Evolutionary conservation across 768 basidiomycete species (phyloP).

Genomic region (Thelephora aurantiotincta): DNA sequence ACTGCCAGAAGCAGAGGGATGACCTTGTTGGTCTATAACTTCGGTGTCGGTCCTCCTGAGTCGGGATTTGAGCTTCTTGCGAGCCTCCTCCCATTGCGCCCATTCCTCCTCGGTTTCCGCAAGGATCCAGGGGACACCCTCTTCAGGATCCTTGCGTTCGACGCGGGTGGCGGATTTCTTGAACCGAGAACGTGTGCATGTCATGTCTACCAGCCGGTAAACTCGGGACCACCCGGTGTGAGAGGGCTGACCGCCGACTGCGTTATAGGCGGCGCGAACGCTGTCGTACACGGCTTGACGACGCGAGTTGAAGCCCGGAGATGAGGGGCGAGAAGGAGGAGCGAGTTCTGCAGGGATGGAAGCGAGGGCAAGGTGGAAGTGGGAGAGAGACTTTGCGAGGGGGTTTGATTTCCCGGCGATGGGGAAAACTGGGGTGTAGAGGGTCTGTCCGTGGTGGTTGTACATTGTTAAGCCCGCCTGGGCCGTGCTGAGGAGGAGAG

Average conservation of each 20-base stretch:
- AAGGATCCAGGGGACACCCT: constrained; percentile 19
- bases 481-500: neutral
- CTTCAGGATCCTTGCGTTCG: constrained; percentile 5
- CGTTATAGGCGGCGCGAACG: neutral
- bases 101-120: constrained; percentile 36
- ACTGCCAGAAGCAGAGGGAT: constrained; percentile 8
- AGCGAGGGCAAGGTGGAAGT: constrained; percentile 2
- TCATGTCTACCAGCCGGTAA: neutral
- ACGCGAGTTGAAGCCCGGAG: neutral
- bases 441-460: no score
- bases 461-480: no score
- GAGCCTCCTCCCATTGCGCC: constrained; percentile 28
- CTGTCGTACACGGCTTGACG: neutral
- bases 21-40: neutral
- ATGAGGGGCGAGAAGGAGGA: neutral
- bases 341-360: constrained; percentile 2
- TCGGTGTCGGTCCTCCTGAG: constrained; percentile 2
- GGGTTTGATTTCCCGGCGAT: neutral
- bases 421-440: neutral
- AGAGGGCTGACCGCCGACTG: neutral
- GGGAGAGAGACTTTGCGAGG: neutral
- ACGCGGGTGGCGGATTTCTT: neutral
- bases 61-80: constrained; percentile 12
- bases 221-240: neutral
- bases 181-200: neutral